Evolutionary conservation across 2,329 filamentous ascomycete species (phyloP).

Genomic region (Ceratocystis cubensis): DNA sequence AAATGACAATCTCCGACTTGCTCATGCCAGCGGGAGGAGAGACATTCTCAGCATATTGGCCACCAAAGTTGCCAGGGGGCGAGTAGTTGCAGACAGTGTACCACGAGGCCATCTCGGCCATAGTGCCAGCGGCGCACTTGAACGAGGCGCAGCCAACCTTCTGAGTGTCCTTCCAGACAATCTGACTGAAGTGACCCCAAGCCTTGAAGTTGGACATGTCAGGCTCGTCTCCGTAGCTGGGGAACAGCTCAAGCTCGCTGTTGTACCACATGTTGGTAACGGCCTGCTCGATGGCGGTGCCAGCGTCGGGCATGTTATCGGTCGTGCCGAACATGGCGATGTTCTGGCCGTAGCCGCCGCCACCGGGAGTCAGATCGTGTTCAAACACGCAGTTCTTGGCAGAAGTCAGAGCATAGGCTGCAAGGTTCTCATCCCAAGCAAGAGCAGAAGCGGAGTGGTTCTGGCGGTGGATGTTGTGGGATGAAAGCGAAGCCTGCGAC

Average conservation of each 20-base stretch:
- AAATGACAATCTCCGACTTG: conserved; percentile 25
- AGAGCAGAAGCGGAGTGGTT: conserved; percentile 63
- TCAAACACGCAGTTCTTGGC: conserved; percentile 57
- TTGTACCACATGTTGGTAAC: conserved; percentile 86
- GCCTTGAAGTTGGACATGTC: conserved; percentile 48
- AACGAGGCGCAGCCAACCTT: conserved; percentile 50
- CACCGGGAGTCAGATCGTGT: conserved; percentile 56
- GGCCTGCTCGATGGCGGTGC: conserved; percentile 47
- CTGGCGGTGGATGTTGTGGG: conserved; percentile 76
- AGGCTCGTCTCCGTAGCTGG: conserved; percentile 49
- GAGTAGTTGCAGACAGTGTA: conserved; percentile 86
- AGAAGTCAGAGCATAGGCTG: conserved; percentile 48
- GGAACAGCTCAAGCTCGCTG: conserved; percentile 50
- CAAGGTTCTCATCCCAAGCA: conserved; percentile 52
- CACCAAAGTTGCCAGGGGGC: conserved; percentile 52
- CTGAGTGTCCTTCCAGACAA: conserved; percentile 32
- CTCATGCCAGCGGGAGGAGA: conserved; percentile 28
- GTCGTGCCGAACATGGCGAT: conserved; percentile 53
- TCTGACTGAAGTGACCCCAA: conserved; percentile 46
- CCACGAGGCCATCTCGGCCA: conserved; percentile 41
- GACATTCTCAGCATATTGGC: conserved; percentile 40
- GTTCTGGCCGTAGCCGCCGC: conserved; percentile 77
- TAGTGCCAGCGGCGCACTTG: conserved; percentile 46
- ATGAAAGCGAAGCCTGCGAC: conserved; percentile 38
- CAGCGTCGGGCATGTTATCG: conserved; percentile 28